These are phyloP conservation scores for Dioscorea zingiberensis DNA, from an alignment of 106 monocot genomes.

Conservation along the genomic window DNA sequence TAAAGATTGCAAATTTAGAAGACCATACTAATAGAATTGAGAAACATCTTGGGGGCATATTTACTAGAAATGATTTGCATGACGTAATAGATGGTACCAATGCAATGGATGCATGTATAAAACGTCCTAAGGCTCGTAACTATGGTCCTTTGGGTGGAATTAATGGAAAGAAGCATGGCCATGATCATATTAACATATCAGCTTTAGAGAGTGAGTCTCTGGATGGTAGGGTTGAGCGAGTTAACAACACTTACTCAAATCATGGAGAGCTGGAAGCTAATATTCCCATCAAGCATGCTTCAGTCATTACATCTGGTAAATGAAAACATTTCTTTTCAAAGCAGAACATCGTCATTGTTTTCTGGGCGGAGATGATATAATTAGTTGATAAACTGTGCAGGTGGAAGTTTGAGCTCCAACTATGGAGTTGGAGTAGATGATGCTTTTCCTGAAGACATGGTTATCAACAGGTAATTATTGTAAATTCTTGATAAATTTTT, in stretches of 20 bases:
- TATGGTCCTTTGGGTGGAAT: conserved; percentile 8
- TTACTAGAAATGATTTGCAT: too few relatives aligned
- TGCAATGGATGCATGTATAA: too few relatives aligned
- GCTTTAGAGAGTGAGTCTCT: not conserved
- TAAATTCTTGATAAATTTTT: too few relatives aligned
- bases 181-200: conserved; percentile 3
- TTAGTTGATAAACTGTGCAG: conserved; percentile 6
- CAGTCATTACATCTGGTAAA: conserved; percentile 10
- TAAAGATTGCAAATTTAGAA: conserved; percentile 21
- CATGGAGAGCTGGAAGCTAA: conserved; percentile 6
- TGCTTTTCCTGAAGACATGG: conserved; percentile 9
- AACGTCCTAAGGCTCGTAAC: too few relatives aligned
- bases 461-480: conserved; percentile 21
- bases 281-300: conserved; percentile 11
- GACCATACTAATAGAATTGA: conserved; percentile 21
- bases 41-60: not conserved
- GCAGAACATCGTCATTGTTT: not conserved
- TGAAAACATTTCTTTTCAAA: not conserved
- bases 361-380: not conserved
- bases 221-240: conserved; percentile 1
- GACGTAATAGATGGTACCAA: too few relatives aligned
- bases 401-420: conserved; percentile 8
- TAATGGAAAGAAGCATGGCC: conserved; percentile 7
- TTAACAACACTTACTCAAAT: not conserved
- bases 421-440: conserved; percentile 8